Conservation (phyloP, 331 rosid species). For the Malus hybrid region DNA sequence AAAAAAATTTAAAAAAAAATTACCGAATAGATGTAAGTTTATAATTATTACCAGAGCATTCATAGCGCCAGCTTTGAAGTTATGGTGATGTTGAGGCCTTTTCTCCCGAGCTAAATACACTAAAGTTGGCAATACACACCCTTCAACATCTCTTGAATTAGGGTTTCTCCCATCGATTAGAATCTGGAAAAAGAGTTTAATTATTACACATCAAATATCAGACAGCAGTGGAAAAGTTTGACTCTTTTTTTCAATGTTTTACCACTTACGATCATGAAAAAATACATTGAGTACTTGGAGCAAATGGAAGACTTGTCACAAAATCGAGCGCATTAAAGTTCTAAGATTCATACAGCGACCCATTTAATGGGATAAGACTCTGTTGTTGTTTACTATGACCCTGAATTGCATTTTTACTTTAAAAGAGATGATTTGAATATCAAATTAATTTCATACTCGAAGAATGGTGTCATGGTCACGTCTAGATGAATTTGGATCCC, state of each 20-base stretch:
- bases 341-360: too few species aligned
- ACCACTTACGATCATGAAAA: too few species aligned
- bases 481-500: slow-evolving; percentile 12
- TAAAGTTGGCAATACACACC: slow-evolving; percentile 18
- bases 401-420: neutral
- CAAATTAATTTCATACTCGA: neutral
- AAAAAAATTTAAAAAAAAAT: neutral
- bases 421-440: too few species aligned
- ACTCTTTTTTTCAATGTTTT: too few species aligned
- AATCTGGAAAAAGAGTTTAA: neutral
- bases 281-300: too few species aligned
- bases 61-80: slow-evolving; percentile 31
- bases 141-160: slow-evolving; percentile 13
- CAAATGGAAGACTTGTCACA: too few species aligned
- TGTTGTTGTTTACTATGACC: neutral
- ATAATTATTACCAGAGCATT: slow-evolving; percentile 7
- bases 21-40: neutral
- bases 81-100: slow-evolving; percentile 18
- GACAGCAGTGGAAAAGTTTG: too few species aligned
- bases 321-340: too few species aligned
- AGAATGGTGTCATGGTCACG: slow-evolving; percentile 24
- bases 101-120: slow-evolving; percentile 26
- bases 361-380: too few species aligned
- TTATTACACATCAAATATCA: neutral
- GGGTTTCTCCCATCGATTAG: slow-evolving; percentile 11